These are phyloP conservation scores for Fusarium palustre DNA, from an alignment of 2,329 filamentous ascomycete species.

Conservation along the genomic window DNA sequence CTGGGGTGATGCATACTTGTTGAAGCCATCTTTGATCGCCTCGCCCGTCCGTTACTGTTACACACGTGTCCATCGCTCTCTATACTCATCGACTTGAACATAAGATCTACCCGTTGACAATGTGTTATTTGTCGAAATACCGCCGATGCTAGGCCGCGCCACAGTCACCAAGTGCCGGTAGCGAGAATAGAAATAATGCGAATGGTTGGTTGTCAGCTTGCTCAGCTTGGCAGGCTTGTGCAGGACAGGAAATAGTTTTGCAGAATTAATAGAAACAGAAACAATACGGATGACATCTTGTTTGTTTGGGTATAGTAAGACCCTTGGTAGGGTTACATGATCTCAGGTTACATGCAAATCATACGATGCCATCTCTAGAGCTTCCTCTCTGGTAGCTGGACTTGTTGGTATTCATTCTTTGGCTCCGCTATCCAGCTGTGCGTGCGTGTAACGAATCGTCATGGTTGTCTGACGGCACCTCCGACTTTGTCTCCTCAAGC, in stretches of 20 bases:
- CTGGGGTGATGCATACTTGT: neutral
- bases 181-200: conserved; percentile 6
- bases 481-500: conserved; percentile 21
- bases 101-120: conserved; percentile 5
- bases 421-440: conserved; percentile 26
- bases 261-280: neutral
- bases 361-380: conserved; percentile 15
- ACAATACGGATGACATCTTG: neutral
- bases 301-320: neutral
- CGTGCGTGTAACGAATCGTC: conserved; percentile 5
- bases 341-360: conserved; percentile 28
- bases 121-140: conserved; percentile 8
- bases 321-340: conserved; percentile 14
- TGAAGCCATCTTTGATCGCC: conserved; percentile 6
- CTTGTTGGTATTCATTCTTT: neutral
- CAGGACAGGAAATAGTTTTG: neutral
- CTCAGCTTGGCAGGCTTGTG: neutral
- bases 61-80: conserved; percentile 10
- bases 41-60: conserved; percentile 20
- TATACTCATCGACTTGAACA: neutral
- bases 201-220: neutral
- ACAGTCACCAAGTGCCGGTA: conserved; percentile 27
- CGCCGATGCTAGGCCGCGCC: conserved; percentile 37
- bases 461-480: conserved; percentile 25
- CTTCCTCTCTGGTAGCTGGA: neutral